These are phyloP conservation scores for Annulohypoxylon nitens DNA, from an alignment of 495 filamentous ascomycete genomes.

Conservation along the genomic window DNA sequence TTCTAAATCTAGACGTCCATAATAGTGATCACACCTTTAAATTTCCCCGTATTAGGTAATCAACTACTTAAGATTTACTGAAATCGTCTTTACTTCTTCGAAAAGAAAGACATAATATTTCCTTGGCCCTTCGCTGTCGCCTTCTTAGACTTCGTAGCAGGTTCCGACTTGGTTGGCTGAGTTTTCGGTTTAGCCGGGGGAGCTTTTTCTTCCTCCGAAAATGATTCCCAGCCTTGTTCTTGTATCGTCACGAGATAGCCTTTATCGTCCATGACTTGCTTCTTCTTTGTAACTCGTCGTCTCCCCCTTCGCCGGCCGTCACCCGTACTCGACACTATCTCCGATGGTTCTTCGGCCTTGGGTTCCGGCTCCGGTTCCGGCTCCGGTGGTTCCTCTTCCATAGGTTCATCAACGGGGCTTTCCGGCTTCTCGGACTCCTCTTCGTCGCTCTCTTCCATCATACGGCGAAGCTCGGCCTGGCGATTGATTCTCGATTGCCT, in stretches of 20 bases:
- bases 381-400: constrained; percentile 52
- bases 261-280: constrained; percentile 89
- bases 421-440: constrained; percentile 50
- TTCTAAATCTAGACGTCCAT: not conserved
- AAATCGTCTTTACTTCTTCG: constrained; percentile 70
- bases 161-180: constrained; percentile 42
- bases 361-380: constrained; percentile 56
- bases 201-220: constrained; percentile 84
- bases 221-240: constrained; percentile 92
- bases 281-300: constrained; percentile 89
- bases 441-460: constrained; percentile 89
- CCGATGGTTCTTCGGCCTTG: constrained; percentile 62
- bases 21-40: too few species aligned
- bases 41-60: not conserved
- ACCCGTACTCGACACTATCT: constrained; percentile 66
- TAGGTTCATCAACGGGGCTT: constrained; percentile 46
- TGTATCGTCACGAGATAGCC: constrained; percentile 94
- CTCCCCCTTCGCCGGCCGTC: constrained; percentile 82
- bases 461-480: constrained; percentile 77
- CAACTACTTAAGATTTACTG: not conserved
- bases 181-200: constrained; percentile 67
- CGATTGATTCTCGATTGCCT: constrained; percentile 75
- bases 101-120: constrained; percentile 95
- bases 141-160: constrained; percentile 68
- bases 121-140: constrained; percentile 73